Percentiles rank a stretch among this genome's conserved stretches.
phyloP scores from a whole-genome alignment of 768 basidiomycete species.

The Boletales sp. region DNA sequence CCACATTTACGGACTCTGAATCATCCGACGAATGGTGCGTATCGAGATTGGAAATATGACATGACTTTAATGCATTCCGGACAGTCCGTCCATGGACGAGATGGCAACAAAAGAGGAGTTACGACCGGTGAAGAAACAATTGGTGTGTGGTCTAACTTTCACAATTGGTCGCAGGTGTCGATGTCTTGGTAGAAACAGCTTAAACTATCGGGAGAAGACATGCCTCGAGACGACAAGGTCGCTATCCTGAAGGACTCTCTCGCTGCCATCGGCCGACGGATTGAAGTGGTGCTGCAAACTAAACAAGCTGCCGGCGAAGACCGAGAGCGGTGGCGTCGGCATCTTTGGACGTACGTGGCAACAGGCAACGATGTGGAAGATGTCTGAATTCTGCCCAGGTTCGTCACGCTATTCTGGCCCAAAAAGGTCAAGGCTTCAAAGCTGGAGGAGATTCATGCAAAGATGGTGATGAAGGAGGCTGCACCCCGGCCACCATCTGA shows the following conservation, averaged over 20 bases:
- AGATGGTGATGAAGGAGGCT: conserved; percentile 89
- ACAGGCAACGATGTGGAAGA: conserved; percentile 1
- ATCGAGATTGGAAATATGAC: background rate
- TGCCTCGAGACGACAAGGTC: conserved; percentile 95
- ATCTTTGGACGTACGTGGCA: conserved; percentile 89
- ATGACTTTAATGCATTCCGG: conserved; percentile 2
- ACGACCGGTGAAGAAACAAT: conserved; percentile 93
- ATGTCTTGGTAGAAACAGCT: conserved; percentile 75
- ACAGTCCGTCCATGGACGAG: conserved; percentile 94
- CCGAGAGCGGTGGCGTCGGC: conserved; percentile 81
- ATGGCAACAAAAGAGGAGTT: conserved; percentile 88
- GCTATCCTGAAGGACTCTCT: conserved; percentile 93
- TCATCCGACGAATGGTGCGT: conserved; percentile 89
- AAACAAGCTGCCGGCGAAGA: conserved; percentile 82
- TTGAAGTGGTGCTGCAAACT: conserved; percentile 73
- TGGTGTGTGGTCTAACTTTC: conserved; percentile 48
- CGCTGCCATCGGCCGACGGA: conserved; percentile 88
- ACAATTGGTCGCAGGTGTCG: background rate
- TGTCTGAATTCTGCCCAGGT: conserved; percentile 44
- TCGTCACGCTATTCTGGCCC: conserved; percentile 96
- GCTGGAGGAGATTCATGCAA: conserved; percentile 91
- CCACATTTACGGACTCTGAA: conserved; percentile 93
- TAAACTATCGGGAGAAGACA: conserved; percentile 88
- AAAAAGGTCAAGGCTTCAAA: conserved; percentile 94
- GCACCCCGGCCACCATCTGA: conserved; percentile 59